phyloP scores from a whole-genome alignment of 2,329 filamentous ascomycete genomes.

The Drechslera avenae region DNA sequence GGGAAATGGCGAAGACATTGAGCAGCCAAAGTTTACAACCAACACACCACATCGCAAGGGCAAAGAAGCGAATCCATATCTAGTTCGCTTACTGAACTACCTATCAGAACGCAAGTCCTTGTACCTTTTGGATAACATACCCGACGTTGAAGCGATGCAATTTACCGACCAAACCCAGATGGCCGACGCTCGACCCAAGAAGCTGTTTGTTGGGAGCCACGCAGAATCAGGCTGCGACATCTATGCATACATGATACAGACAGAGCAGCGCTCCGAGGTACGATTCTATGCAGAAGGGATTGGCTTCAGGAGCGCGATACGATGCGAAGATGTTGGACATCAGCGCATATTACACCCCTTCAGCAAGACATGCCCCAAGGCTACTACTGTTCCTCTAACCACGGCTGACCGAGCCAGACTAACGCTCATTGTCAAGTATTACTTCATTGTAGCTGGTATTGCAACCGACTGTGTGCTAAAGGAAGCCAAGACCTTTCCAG shows the following conservation, averaged over 20 bases:
- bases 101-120: slow-evolving; percentile 6
- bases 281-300: slow-evolving; percentile 9
- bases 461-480: slow-evolving; percentile 12
- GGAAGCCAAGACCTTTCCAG: slow-evolving; percentile 17
- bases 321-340: slow-evolving; percentile 3
- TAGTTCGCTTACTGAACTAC: slow-evolving; percentile 4
- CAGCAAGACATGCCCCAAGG: slow-evolving; percentile 14
- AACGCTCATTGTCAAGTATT: slow-evolving; percentile 14
- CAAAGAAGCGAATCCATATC: slow-evolving; percentile 6
- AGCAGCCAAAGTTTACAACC: not conserved
- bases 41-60: not conserved
- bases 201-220: slow-evolving; percentile 15
- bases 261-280: slow-evolving; percentile 5
- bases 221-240: slow-evolving; percentile 10
- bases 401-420: slow-evolving; percentile 7
- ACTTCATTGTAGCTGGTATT: slow-evolving; percentile 21
- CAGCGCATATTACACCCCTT: slow-evolving; percentile 20
- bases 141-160: slow-evolving; percentile 7
- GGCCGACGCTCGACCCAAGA: slow-evolving; percentile 12
- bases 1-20: not conserved
- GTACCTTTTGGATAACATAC: slow-evolving; percentile 17
- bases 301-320: not conserved
- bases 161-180: slow-evolving; percentile 13
- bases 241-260: slow-evolving; percentile 13
- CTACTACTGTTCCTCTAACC: not conserved